Base-by-base conservation (phyloP, 768 basidiomycete genomes). In the Leccinum arenicola region DNA sequence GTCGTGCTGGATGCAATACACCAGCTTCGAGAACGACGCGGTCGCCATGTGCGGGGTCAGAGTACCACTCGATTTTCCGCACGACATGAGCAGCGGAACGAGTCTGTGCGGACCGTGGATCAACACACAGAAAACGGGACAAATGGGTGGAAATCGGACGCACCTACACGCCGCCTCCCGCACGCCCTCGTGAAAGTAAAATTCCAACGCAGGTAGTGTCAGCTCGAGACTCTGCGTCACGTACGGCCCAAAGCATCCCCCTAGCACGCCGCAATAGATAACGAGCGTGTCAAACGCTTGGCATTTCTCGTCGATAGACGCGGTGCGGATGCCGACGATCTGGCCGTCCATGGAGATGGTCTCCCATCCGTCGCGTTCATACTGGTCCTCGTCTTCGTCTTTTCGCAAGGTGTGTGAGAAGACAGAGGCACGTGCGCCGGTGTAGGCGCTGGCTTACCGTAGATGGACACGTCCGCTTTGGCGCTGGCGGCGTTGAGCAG, bases 241-340 rank as follows among this genome's bases (percentile, higher is more conserved):
- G 66, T 90, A 93, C 0, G 90, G 89, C 1, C 84, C 85, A 64
- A 91, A 92, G 3, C 80, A 77, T 1, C 80, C 74, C 0, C 83
- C 82, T 0, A 93, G 79, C 5, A 87, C 85, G 45, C 85, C 87
- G 61, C 84, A 86, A 67, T 92, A 89, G 21, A 92, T 88, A 14
- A 92, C 84, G 7, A 93, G 78, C n/a, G 89, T 92, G 67, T 92
- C 89, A 63, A 93, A 91, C 3, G 92, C 91, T 67, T 91, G 88
- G 58, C 90, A 91, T 67, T 93, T 93, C 64, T 94, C 91, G 67
- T 93, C 91, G 65, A 94, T 85, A 1, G 84, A 83, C 0, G 89
- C 85, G 3, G 91, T 93, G 56, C 87, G 82, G 61, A 93, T 89
- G 2, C 88, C 89, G 25, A 91, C 79, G 17, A 84, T 82, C 52